Base-by-base conservation (phyloP, 2,329 filamentous ascomycete genomes). In the Xylariaceae sp. region DNA sequence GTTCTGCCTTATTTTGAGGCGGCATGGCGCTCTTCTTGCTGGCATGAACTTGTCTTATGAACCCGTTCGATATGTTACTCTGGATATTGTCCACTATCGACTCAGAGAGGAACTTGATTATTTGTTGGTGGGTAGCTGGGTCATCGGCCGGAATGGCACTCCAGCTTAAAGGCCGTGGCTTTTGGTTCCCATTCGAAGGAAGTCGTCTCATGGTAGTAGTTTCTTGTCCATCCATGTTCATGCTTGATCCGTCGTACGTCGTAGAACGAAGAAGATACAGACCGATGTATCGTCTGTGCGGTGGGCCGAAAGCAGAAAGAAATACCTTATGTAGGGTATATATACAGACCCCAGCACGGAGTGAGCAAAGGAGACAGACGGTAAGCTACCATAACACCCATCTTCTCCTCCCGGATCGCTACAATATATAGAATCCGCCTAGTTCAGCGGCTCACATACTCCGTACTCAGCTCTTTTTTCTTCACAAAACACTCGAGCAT, bases 101-200 rank as follows among this genome's bases (percentile, higher is more conserved):
- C 57, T 64, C 63, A 5, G 63, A 64, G 41, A 64, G 57, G 47
- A 58, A 64, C 52, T 64, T 64, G 47, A 64, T 63, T 59, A 64
- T 63, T 39, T 64, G 58, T 41, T 64, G 60, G 39, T 64, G 63
- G 2, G 61, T 58, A n/a, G 61, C 56, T n/a, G 62, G 62, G 17
- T 64, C 61, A 48, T 63, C 61, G 13, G 55, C 56, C 3, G 63
- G 63, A 56, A 64, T 50, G 13, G 55, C 57, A 23, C 62, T 64
- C 62, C 62, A 64, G 15, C 62, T 64, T 15, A 58, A 45, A 17
- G 62, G 62, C 45, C 60, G 60, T 3, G 51, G 23, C 18, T 49
- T 55, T 17, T 55, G 49, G 4, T n/a, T 35, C 34, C 60, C 60
- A 30, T 60, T 56, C 8, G 62, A 59, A 47, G 60, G 59, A 23